phyloP scores from a whole-genome alignment of 2,329 filamentous ascomycete species.

The Alternaria brassicae region DNA sequence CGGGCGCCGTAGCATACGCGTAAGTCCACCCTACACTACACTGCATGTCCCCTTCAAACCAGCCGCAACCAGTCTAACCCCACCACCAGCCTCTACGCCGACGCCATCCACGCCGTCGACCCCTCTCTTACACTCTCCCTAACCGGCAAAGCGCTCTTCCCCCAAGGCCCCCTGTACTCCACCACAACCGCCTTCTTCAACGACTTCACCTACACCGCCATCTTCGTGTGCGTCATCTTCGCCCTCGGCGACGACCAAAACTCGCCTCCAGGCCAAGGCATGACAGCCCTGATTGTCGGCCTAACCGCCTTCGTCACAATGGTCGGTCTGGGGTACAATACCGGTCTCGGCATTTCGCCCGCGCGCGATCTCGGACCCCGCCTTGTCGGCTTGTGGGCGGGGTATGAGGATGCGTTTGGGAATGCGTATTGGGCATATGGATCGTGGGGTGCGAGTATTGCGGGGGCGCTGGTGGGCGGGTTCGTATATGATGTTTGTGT shows the following conservation, averaged over 20 bases:
- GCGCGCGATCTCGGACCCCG: slow-evolving; percentile 75
- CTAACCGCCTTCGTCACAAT: slow-evolving; percentile 35
- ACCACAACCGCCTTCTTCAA: slow-evolving; percentile 73
- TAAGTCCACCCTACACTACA: slow-evolving; percentile 53
- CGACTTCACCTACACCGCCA: slow-evolving; percentile 70
- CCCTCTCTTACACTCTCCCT: slow-evolving; percentile 39
- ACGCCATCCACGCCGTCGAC: slow-evolving; percentile 69
- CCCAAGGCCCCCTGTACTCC: slow-evolving; percentile 63
- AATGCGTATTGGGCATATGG: slow-evolving; percentile 41
- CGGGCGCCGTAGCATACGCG: slow-evolving; percentile 52
- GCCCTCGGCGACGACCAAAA: slow-evolving; percentile 63
- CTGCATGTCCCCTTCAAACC: too few species aligned
- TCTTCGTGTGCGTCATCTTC: slow-evolving; percentile 75
- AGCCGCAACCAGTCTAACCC: too few species aligned
- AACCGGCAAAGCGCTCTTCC: slow-evolving; percentile 66
- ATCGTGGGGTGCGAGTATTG: slow-evolving; percentile 32
- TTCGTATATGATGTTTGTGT: slow-evolving; percentile 43
- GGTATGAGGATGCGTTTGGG: slow-evolving; percentile 63
- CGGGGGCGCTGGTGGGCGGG: slow-evolving; percentile 37
- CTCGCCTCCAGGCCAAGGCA: slow-evolving; percentile 52
- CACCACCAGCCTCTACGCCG: slow-evolving; percentile 40
- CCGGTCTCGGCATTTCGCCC: slow-evolving; percentile 65
- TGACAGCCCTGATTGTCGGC: slow-evolving; percentile 58
- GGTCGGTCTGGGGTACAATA: slow-evolving; percentile 39
- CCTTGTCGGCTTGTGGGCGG: slow-evolving; percentile 70